phyloP scores from a whole-genome alignment of 1,284 basidiomycete genomes.

The Cutaneotrichosporon sp. region DNA sequence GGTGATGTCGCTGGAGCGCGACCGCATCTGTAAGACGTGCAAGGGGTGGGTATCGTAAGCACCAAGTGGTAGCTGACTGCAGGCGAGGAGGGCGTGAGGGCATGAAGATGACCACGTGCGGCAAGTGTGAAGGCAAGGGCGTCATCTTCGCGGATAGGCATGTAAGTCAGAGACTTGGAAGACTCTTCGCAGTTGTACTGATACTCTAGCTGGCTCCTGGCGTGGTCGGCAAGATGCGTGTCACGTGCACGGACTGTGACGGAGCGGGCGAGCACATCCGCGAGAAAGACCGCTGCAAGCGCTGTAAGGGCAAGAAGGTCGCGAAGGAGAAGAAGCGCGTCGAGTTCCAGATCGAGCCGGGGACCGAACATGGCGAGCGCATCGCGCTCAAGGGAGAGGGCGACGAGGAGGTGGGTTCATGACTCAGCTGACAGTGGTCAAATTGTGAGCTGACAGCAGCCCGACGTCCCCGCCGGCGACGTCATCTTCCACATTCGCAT shows the following conservation, averaged over 20 bases:
- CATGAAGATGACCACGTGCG: slow-evolving; percentile 76
- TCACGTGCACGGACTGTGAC: slow-evolving; percentile 71
- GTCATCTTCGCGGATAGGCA: slow-evolving; percentile 47
- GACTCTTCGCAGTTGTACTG: neutral
- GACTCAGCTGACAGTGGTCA: neutral
- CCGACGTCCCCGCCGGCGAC: slow-evolving; percentile 76
- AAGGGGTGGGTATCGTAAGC: slow-evolving; percentile 61
- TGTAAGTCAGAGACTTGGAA: slow-evolving; percentile 33
- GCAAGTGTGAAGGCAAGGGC: slow-evolving; percentile 73
- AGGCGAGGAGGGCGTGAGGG: slow-evolving; percentile 46
- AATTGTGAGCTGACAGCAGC: slow-evolving; percentile 56
- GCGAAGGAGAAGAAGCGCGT: slow-evolving; percentile 83
- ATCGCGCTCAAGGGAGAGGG: slow-evolving; percentile 87
- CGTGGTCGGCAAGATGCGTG: slow-evolving; percentile 55
- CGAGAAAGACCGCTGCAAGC: slow-evolving; percentile 95
- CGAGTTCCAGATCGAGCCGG: slow-evolving; percentile 80
- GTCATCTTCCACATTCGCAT: slow-evolving; percentile 80
- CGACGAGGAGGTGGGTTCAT: slow-evolving; percentile 70
- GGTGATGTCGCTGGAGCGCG: slow-evolving; percentile 84
- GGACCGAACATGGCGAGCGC: slow-evolving; percentile 79
- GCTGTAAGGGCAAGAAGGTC: slow-evolving; percentile 85
- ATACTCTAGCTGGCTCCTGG: slow-evolving; percentile 44
- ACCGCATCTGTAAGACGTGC: slow-evolving; percentile 74
- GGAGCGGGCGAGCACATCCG: slow-evolving; percentile 76
- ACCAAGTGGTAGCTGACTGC: slow-evolving; percentile 11